phyloP scores from a whole-genome alignment of 805 yeast species.

The Zygosaccharomyces bisporus region DNA sequence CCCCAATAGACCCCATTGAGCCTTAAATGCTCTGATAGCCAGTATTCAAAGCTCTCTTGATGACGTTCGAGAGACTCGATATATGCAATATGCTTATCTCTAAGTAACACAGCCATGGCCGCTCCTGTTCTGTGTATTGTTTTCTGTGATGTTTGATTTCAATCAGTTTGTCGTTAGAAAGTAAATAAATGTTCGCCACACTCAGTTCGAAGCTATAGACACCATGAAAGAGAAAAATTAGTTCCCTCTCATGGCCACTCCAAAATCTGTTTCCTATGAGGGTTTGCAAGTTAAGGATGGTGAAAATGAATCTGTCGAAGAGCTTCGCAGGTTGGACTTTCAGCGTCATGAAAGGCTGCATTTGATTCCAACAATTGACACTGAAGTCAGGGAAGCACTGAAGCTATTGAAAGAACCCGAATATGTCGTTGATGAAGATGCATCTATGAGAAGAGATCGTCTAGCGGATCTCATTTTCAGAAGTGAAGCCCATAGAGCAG shows the following conservation, averaged over 20 bases:
- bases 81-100: constrained; percentile 57
- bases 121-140: not conserved
- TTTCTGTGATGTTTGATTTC: not conserved
- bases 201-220: not conserved
- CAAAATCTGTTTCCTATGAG: constrained; percentile 16
- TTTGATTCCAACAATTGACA: constrained; percentile 62
- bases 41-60: constrained; percentile 65
- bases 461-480: constrained; percentile 45
- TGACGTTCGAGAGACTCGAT: constrained; percentile 51
- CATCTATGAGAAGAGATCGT: constrained; percentile 57
- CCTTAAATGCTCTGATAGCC: constrained; percentile 86
- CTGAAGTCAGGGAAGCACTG: constrained; percentile 51
- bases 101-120: constrained; percentile 15
- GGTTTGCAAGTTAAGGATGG: constrained; percentile 19
- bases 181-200: not conserved
- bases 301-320: not conserved
- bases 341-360: constrained; percentile 27
- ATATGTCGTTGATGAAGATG: constrained; percentile 55
- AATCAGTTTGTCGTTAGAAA: not conserved
- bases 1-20: constrained; percentile 97
- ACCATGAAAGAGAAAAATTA: not conserved
- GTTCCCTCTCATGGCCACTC: constrained; percentile 7
- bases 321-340: constrained; percentile 26
- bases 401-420: constrained; percentile 54
- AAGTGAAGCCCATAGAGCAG: constrained; percentile 26